phyloP scores from a whole-genome alignment of 352 stramenopile species.

The Pythium rhizo-oryzae region DNA sequence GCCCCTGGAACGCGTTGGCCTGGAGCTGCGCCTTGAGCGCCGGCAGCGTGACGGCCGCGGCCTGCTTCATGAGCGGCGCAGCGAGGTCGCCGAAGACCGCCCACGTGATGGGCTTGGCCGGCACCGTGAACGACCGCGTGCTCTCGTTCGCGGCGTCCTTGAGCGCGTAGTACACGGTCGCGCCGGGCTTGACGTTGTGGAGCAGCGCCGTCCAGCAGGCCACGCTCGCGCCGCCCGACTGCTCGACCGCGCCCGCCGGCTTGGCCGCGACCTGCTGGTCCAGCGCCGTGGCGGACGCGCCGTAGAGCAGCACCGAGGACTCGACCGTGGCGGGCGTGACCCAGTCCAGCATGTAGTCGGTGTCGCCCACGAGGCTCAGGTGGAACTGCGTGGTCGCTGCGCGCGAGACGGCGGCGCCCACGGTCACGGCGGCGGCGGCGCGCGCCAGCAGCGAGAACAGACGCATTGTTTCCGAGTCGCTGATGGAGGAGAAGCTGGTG shows the following conservation, averaged over 20 bases:
- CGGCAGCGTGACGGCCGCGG: constrained; percentile 60
- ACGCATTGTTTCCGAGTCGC: background rate
- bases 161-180: constrained; percentile 67
- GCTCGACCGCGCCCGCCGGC: constrained; percentile 47
- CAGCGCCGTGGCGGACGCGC: constrained; percentile 41
- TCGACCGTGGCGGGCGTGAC: constrained; percentile 43
- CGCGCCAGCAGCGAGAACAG: background rate
- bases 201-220: constrained; percentile 65
- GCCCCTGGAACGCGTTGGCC: constrained; percentile 45
- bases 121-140: constrained; percentile 51
- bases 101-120: constrained; percentile 55
- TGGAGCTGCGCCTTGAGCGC: constrained; percentile 58
- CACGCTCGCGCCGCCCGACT: constrained; percentile 40
- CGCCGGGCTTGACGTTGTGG: constrained; percentile 42
- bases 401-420: background rate
- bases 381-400: constrained; percentile 60
- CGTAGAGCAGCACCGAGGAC: constrained; percentile 46
- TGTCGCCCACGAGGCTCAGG: constrained; percentile 51
- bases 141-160: constrained; percentile 23
- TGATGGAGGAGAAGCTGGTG: background rate
- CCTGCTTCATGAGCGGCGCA: constrained; percentile 51
- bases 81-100: constrained; percentile 78
- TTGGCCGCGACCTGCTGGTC: constrained; percentile 40
- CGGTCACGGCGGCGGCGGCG: background rate
- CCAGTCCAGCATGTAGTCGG: constrained; percentile 79